phyloP scores from a whole-genome alignment of 1,284 basidiomycete genomes.

The Cutaneotrichosporon cyanovorans region DNA sequence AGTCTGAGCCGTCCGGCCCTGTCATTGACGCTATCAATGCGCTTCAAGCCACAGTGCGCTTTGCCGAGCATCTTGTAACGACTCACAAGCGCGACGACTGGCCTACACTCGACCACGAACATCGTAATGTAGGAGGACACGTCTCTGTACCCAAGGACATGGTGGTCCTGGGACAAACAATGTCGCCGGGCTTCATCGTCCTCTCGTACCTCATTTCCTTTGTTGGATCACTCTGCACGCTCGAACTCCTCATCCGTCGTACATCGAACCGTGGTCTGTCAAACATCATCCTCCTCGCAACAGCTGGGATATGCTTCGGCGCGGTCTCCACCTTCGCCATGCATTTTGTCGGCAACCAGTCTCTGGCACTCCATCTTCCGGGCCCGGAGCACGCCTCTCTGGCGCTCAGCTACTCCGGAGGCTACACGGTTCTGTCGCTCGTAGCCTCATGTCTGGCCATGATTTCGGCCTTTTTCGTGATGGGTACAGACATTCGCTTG shows the following conservation, averaged over 20 bases:
- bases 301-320: conserved; percentile 47
- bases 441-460: conserved; percentile 45
- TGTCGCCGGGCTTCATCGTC: conserved; percentile 44
- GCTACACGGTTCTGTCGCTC: conserved; percentile 47
- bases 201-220: conserved; percentile 45
- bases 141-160: conserved; percentile 9
- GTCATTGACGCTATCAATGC: too few species aligned
- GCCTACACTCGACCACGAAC: conserved; percentile 4
- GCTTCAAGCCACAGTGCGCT: too few species aligned
- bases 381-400: conserved; percentile 24
- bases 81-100: too few species aligned
- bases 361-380: conserved; percentile 42
- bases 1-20: too few species aligned
- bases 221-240: conserved; percentile 45
- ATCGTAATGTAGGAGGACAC: too few species aligned
- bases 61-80: too few species aligned
- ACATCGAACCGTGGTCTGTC: conserved; percentile 44
- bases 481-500: conserved; percentile 42
- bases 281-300: conserved; percentile 43
- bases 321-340: conserved; percentile 47
- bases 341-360: conserved; percentile 49
- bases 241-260: conserved; percentile 45
- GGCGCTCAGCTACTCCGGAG: conserved; percentile 43
- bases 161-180: conserved; percentile 33
- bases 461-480: conserved; percentile 47